phyloP scores from a whole-genome alignment of 176 grass and related monocot species.

The Cocos nucifera region DNA sequence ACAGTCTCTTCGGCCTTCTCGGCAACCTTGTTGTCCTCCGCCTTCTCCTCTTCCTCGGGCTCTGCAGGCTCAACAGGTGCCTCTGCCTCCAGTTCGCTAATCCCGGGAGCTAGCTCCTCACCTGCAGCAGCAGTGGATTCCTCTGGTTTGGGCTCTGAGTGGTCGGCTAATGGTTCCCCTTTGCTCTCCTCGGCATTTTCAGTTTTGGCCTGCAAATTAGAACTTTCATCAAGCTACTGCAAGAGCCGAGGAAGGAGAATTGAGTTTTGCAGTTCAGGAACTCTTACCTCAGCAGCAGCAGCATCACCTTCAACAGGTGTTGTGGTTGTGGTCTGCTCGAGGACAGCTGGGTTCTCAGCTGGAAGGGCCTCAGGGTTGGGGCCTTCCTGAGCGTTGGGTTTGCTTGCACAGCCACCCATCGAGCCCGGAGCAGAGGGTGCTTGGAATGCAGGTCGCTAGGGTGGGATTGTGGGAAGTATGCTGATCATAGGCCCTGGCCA shows the following conservation, averaged over 20 bases:
- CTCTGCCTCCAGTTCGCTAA: slow-evolving; percentile 22
- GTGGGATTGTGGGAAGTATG: too few species aligned
- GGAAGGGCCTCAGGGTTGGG: slow-evolving; percentile 13
- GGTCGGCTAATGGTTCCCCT: slow-evolving; percentile 17
- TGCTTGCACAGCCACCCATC: slow-evolving; percentile 30
- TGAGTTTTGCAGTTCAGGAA: neutral
- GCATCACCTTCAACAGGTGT: too few species aligned
- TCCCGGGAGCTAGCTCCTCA: slow-evolving; percentile 17
- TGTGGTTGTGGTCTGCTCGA: too few species aligned
- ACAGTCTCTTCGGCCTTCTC: slow-evolving; percentile 1
- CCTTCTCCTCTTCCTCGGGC: neutral
- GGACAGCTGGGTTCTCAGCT: neutral
- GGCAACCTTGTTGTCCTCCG: neutral
- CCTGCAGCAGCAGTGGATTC: slow-evolving; percentile 13
- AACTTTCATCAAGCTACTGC: neutral
- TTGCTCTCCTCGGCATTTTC: slow-evolving; percentile 10
- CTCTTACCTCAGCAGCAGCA: neutral
- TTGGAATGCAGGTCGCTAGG: too few species aligned
- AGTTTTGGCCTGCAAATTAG: slow-evolving; percentile 11
- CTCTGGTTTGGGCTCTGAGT: slow-evolving; percentile 25
- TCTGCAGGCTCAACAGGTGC: neutral
- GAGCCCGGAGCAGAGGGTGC: too few species aligned
- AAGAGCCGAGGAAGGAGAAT: neutral
- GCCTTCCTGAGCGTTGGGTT: slow-evolving; percentile 6
- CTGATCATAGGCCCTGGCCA: too few species aligned